Evolutionary conservation across 441 rosid species (phyloP), one percentile per base, ranked within the genome.

Genomic region (Lepidium campestre): DNA sequence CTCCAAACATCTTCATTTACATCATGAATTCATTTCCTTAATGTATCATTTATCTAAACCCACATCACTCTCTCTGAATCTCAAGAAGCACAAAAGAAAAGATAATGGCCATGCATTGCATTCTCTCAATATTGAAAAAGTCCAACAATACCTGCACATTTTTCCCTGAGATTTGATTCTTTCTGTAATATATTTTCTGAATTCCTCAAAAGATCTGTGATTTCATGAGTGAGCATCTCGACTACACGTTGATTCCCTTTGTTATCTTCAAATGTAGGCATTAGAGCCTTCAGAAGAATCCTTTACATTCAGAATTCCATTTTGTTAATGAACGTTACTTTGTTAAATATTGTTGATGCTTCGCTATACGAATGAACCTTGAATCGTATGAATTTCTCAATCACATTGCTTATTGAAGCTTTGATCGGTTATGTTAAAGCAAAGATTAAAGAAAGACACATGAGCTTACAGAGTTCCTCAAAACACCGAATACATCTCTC

Each of bases 231-330:
- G 22, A 90, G 83, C 72, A 68, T 57, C 86, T 92, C 97, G 18
- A 92, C 91, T 11, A 44, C 67, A 11, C 61, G 87, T 55, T 93
- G 96, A 57, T 78, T 88, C 68, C 88, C 97, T 76, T 79, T 92
- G 36, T 90, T 86, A 70, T 92, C 96, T 41, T 90, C 98, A 74
- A 92, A 89, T 0, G 98, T 85, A 73, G 98, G 98, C 98, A 90
- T 86, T 27, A 90, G 67, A 61, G 96, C 94, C 79, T 93, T 93
- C 39, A n/a, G n/a, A n/a, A n/a, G n/a, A n/a, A n/a, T n/a, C n/a
- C n/a, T n/a, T n/a, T n/a, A n/a, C n/a, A n/a, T n/a, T n/a, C 25
- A 22, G 25, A 22, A 22, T 22, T 22, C 25, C 3, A 22, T 22
- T 22, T 22, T 22, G 25, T 22, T 22, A 22, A 22, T 22, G 2